Percentiles rank a stretch among this genome's conserved stretches.
Conservation (phyloP, 768 basidiomycete genomes). For the Boletus barrowsii region DNA sequence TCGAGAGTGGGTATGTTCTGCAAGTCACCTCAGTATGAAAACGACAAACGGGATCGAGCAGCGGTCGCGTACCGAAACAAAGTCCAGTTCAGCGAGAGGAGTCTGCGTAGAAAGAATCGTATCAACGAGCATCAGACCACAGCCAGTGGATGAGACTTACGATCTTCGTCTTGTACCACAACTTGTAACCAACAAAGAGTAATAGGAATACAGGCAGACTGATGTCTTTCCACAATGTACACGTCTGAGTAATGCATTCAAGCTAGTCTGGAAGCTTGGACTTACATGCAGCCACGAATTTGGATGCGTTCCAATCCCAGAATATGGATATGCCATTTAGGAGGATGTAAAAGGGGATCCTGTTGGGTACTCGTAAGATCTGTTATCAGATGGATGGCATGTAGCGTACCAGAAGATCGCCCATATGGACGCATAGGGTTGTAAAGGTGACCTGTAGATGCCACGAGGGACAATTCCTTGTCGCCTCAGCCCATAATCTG, state of each 20-base stretch:
- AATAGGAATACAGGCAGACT: constrained; percentile 39
- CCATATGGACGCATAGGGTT: constrained; percentile 71
- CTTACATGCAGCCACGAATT: constrained; percentile 46
- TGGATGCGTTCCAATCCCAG: constrained; percentile 55
- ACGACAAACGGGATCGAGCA: neutral
- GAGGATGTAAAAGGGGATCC: constrained; percentile 50
- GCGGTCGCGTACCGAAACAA: constrained; percentile 51
- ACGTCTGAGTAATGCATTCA: neutral
- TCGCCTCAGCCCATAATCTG: constrained; percentile 15
- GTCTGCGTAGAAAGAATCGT: neutral
- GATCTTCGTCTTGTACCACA: constrained; percentile 25
- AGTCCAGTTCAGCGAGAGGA: constrained; percentile 56
- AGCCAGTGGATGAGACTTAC: constrained; percentile 2
- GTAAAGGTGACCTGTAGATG: constrained; percentile 60
- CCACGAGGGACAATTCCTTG: constrained; percentile 54
- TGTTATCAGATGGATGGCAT: constrained; percentile 24
- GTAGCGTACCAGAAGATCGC: constrained; percentile 61
- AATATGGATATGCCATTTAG: constrained; percentile 58
- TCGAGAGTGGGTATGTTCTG: constrained; percentile 67
- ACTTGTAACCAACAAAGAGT: constrained; percentile 44
- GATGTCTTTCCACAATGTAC: constrained; percentile 34
- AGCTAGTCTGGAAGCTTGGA: neutral
- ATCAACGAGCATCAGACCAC: neutral
- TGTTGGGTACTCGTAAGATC: constrained; percentile 21
- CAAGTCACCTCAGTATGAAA: neutral